These are phyloP conservation scores for Irpex rosettiformis DNA, from an alignment of 1,284 basidiomycete species.

Conservation along the genomic window DNA sequence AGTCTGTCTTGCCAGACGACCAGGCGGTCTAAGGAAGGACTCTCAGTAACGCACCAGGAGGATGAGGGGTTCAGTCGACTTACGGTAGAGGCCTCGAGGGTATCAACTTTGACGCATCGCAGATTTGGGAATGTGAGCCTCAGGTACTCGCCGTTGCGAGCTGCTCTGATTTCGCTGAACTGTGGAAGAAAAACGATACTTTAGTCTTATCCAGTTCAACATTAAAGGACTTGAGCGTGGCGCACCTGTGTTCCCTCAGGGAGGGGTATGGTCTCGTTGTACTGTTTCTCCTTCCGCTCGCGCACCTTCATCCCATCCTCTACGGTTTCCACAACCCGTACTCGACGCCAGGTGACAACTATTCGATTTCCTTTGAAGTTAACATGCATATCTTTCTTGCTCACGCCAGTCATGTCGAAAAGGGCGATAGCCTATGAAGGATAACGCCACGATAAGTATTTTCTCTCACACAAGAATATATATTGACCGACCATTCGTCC, in stretches of 20 bases:
- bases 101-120: constrained; percentile 19
- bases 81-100: constrained; percentile 5
- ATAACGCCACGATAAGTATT: background rate
- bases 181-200: constrained; percentile 22
- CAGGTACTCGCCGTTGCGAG: constrained; percentile 54
- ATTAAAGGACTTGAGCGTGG: too few species aligned
- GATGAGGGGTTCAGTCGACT: background rate
- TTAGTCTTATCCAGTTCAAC: too few species aligned
- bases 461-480: constrained; percentile 21
- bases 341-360: constrained; percentile 64
- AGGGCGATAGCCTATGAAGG: constrained; percentile 35
- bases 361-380: constrained; percentile 60
- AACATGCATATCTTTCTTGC: constrained; percentile 70
- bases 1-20: constrained; percentile 11
- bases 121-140: constrained; percentile 61
- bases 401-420: constrained; percentile 63
- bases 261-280: constrained; percentile 42
- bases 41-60: background rate
- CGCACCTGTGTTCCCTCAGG: constrained; percentile 46
- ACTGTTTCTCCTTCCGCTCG: constrained; percentile 55
- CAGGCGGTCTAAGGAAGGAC: constrained; percentile 8
- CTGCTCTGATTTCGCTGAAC: constrained; percentile 67
- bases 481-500: constrained; percentile 49
- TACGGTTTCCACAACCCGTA: constrained; percentile 53
- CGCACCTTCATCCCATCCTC: constrained; percentile 57